Evolutionary conservation across 768 basidiomycete genomes (phyloP), one percentile per base, ranked within the genome.

Genomic region (Cystobasidiopsis lactophilus): DNA sequence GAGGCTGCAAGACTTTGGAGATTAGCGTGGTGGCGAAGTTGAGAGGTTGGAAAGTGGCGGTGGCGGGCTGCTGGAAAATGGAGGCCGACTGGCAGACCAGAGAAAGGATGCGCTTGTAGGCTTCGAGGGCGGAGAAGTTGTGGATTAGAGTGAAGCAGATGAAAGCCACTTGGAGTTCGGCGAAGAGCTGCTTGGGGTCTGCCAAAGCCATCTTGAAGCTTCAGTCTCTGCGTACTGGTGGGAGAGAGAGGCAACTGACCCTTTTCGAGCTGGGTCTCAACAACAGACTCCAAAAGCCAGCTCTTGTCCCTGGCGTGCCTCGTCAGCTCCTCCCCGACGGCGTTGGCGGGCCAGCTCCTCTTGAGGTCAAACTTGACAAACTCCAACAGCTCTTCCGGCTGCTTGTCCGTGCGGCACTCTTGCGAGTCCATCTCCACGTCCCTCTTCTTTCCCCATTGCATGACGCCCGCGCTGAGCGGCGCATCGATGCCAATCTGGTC

Each of bases 161-260:
- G 55, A 70, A 70, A 14, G 68, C 54, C 21, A 69, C 64, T 48
- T 69, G 65, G 0, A 69, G 54, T 30, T 70, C 62, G 11, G 57
- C 65, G 10, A 69, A 55, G 1, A 70, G 58, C 24, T 58, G 58
- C 11, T 52, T 23, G 5, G 61, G 55, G 23, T 67, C 67, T 68
- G 52, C 31, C 27, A 13, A 38, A 27, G 11, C 27, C 26, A 49
- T 27, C 19, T 26, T 3, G 11, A 11, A 31, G 2, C 18, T 1
- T n/a, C 2, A 29, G 13, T 9, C 19, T 51, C 19, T 13, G 18
- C 23, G 38, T 19, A 21, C 19, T 43, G 44, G 26, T 31, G 18
- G 35, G 38, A 2, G 18, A 30, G 5, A 13, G 11, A 35, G 3
- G 18, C 19, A 13, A 62, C 68, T 57, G 48, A 68, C 69, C 62